A percentile compares a stretch with the other conserved stretches of the same genome.
Conservation (phyloP, 2,329 filamentous ascomycete genomes). For the Talaromyces pinophilus region DNA sequence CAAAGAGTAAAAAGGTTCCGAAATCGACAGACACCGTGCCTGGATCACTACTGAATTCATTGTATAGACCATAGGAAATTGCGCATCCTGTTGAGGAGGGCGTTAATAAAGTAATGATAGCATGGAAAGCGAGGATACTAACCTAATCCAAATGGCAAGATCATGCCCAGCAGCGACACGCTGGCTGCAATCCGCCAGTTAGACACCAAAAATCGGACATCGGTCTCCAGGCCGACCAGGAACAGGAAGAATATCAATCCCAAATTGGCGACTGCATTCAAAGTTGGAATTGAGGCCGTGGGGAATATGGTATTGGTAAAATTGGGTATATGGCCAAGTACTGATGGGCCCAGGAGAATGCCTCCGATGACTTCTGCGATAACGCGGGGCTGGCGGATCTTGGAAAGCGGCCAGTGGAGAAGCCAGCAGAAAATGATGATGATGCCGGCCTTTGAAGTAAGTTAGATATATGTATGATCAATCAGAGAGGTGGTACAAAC, state of each 20-base stretch:
- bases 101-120: not conserved
- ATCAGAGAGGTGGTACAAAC: slow-evolving; percentile 35
- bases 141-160: slow-evolving; percentile 72
- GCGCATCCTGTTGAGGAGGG: slow-evolving; percentile 60
- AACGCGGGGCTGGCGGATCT: slow-evolving; percentile 75
- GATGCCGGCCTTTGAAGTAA: slow-evolving; percentile 59
- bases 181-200: slow-evolving; percentile 80
- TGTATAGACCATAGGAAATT: slow-evolving; percentile 77
- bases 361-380: slow-evolving; percentile 85
- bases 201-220: slow-evolving; percentile 71
- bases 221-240: slow-evolving; percentile 82
- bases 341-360: slow-evolving; percentile 80
- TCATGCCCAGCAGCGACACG: slow-evolving; percentile 78
- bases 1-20: slow-evolving; percentile 70
- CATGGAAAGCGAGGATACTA: not conserved
- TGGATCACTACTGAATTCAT: slow-evolving; percentile 65
- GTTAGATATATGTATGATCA: not conserved
- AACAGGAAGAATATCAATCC: slow-evolving; percentile 85
- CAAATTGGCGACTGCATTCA: slow-evolving; percentile 77
- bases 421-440: slow-evolving; percentile 74
- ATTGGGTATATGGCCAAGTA: slow-evolving; percentile 81
- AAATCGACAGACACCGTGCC: slow-evolving; percentile 61
- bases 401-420: slow-evolving; percentile 74
- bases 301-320: slow-evolving; percentile 80
- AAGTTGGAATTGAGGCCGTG: slow-evolving; percentile 67